phyloP scores from a whole-genome alignment of 129 eudicot genomes.

The Deinandra increscens region DNA sequence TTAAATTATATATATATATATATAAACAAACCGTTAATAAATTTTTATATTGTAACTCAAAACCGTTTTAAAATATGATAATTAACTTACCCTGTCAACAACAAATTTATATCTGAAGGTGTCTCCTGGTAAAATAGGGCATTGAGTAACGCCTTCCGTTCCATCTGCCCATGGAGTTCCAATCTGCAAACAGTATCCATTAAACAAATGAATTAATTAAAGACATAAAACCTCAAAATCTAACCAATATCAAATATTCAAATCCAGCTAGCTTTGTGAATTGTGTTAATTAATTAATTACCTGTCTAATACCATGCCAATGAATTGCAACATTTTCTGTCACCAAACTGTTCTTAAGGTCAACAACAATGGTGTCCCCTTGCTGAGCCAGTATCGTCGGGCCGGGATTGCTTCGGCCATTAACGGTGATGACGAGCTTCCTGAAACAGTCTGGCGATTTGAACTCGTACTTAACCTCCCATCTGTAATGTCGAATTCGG shows the following conservation, averaged over 20 bases:
- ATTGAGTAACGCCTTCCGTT: constrained; percentile 78
- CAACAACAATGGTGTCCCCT: constrained; percentile 71
- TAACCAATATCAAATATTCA: not conserved
- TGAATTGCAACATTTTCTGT: constrained; percentile 86
- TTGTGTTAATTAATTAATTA: not conserved
- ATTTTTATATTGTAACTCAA: not conserved
- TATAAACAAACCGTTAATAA: no score
- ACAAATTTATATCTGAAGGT: constrained; percentile 73
- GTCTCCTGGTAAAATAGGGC: constrained; percentile 84
- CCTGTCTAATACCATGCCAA: constrained; percentile 97
- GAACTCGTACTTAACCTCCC: constrained; percentile 81
- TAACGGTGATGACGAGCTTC: constrained; percentile 59
- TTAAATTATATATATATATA: no score
- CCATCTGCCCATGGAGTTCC: constrained; percentile 90
- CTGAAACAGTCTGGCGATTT: constrained; percentile 73
- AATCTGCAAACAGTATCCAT: constrained; percentile 33
- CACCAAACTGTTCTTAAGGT: constrained; percentile 65
- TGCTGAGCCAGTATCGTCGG: constrained; percentile 63
- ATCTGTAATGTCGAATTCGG: constrained; percentile 48
- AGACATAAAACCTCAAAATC: not conserved
- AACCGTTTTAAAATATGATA: not conserved
- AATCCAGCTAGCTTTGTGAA: no score
- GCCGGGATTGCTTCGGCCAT: constrained; percentile 76
- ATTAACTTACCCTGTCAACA: constrained; percentile 71
- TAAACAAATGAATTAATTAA: not conserved